Conservation (phyloP, 2,329 filamentous ascomycete genomes). For the Fusarium coicis region DNA sequence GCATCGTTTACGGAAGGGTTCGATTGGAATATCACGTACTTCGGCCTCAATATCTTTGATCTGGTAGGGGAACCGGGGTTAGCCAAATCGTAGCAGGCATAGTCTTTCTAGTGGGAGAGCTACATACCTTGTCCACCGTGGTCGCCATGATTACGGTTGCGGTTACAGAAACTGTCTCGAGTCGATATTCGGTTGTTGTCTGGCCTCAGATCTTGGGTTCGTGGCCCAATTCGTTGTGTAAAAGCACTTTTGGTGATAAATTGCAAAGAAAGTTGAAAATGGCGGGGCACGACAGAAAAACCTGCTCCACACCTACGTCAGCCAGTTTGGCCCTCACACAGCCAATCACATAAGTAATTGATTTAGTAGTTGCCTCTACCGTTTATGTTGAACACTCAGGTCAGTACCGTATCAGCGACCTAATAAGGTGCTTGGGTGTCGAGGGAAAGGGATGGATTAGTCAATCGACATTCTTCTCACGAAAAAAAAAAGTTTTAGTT, state of each 20-base stretch:
- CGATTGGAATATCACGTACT: constrained; percentile 63
- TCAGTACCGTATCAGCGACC: neutral
- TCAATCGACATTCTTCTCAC: neutral
- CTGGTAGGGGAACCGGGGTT: constrained; percentile 58
- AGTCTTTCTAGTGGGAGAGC: constrained; percentile 5
- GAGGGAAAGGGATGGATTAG: neutral
- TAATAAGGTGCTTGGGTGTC: neutral
- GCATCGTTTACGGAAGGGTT: constrained; percentile 20
- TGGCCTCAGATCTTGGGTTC: constrained; percentile 33
- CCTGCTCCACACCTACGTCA: constrained; percentile 45
- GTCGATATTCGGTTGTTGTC: constrained; percentile 19
- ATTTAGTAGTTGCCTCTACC: neutral
- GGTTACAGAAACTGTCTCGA: constrained; percentile 19
- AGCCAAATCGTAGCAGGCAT: constrained; percentile 44
- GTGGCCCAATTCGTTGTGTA: constrained; percentile 28
- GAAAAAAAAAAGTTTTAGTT: neutral
- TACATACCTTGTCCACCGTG: constrained; percentile 90
- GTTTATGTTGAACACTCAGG: neutral
- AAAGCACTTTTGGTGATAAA: constrained; percentile 41
- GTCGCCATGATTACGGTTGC: constrained; percentile 79
- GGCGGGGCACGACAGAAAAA: constrained; percentile 53
- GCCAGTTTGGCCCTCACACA: constrained; percentile 13
- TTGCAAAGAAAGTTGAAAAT: constrained; percentile 39
- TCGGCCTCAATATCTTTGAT: constrained; percentile 98
- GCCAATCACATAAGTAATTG: constrained; percentile 18